These are phyloP conservation scores for Sporobolomyces roseus DNA, from an alignment of 768 basidiomycete species.

Conservation along the genomic window DNA sequence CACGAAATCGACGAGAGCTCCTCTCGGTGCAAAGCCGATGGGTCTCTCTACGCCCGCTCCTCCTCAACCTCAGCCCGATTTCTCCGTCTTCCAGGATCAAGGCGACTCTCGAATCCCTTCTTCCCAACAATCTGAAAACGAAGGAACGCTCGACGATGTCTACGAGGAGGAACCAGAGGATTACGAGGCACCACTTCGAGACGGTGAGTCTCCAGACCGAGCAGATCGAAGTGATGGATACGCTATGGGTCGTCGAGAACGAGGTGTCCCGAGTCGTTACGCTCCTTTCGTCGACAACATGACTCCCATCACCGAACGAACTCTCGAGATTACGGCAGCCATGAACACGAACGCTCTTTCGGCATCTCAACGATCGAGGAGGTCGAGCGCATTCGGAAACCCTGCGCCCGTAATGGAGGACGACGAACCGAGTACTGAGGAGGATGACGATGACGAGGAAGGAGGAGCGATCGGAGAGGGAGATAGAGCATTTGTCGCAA, in stretches of 20 bases:
- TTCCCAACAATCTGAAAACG: slow-evolving; percentile 44
- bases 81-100: slow-evolving; percentile 14
- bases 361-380: slow-evolving; percentile 11
- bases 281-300: slow-evolving; percentile 69
- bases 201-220: not conserved
- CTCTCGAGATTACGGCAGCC: slow-evolving; percentile 66
- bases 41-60: not conserved
- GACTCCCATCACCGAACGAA: slow-evolving; percentile 96
- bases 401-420: slow-evolving; percentile 40
- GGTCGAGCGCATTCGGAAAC: slow-evolving; percentile 11
- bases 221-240: slow-evolving; percentile 56
- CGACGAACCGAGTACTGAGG: slow-evolving; percentile 39
- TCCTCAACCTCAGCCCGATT: slow-evolving; percentile 1
- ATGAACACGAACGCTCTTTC: slow-evolving; percentile 6
- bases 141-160: no score
- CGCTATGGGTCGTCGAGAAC: slow-evolving; percentile 35
- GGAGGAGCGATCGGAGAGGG: no score
- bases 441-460: slow-evolving; percentile 8
- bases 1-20: slow-evolving; percentile 23
- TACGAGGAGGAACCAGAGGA: slow-evolving; percentile 4
- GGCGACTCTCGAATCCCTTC: no score
- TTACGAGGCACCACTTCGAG: slow-evolving; percentile 14
- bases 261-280: slow-evolving; percentile 37
- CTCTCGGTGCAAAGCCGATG: slow-evolving; percentile 28
- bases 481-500: slow-evolving; percentile 34